A percentile compares a stretch with the other conserved stretches of the same genome.
phyloP scores from a whole-genome alignment of 2,329 filamentous ascomycete species.

The Myotisia sp. region DNA sequence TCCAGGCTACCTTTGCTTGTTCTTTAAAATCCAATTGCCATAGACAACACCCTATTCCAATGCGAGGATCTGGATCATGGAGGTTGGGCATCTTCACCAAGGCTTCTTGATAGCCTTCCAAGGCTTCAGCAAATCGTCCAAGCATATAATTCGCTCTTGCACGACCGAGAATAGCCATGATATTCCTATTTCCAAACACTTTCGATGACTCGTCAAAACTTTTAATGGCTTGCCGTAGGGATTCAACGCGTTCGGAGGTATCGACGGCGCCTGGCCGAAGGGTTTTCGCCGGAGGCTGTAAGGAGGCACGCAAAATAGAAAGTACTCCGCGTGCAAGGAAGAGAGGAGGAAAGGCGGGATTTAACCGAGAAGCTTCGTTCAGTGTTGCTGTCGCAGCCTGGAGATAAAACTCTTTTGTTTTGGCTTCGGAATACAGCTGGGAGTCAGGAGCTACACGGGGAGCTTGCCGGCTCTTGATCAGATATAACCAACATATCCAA shows the following conservation, averaged over 20 bases:
- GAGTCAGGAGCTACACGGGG: constrained; percentile 53
- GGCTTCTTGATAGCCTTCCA: constrained; percentile 75
- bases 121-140: constrained; percentile 68
- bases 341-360: constrained; percentile 79
- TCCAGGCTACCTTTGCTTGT: constrained; percentile 81
- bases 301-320: constrained; percentile 71
- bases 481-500: constrained; percentile 78
- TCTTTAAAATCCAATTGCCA: constrained; percentile 95
- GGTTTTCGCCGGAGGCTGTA: constrained; percentile 60
- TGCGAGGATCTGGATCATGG: constrained; percentile 83
- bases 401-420: constrained; percentile 87
- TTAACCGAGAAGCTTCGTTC: constrained; percentile 90
- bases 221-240: constrained; percentile 72
- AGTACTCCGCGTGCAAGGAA: constrained; percentile 85
- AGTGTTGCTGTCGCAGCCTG: constrained; percentile 79
- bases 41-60: constrained; percentile 91
- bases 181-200: constrained; percentile 70
- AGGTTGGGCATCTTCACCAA: constrained; percentile 74
- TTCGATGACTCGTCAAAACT: constrained; percentile 89
- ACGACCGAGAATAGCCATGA: constrained; percentile 83
- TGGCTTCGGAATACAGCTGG: constrained; percentile 52
- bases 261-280: constrained; percentile 49
- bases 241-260: constrained; percentile 56
- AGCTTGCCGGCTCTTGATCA: constrained; percentile 77
- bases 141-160: constrained; percentile 76